Evolutionary conservation across 2,329 filamentous ascomycete species (phyloP).

Genomic region (Penicillium sp.): DNA sequence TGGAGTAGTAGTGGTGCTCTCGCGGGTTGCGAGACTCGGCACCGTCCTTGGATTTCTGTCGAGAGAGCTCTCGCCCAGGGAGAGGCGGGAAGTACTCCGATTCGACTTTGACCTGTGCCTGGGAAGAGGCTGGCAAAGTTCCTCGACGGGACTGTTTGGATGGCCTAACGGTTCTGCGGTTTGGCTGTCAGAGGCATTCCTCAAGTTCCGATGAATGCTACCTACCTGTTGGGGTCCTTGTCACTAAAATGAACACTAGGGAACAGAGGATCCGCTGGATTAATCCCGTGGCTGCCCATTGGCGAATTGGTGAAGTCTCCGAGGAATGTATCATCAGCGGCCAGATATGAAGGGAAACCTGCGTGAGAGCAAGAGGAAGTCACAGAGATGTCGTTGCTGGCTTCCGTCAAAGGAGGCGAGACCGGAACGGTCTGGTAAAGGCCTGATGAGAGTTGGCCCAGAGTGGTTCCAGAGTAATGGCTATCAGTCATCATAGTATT

Average conservation of each 20-base stretch:
- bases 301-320: conserved; percentile 35
- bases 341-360: conserved; percentile 37
- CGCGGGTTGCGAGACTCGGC: conserved; percentile 38
- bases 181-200: conserved; percentile 3
- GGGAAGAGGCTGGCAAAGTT: conserved; percentile 31
- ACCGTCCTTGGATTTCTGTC: conserved; percentile 37
- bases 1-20: conserved; percentile 42
- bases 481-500: conserved; percentile 35
- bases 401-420: conserved; percentile 42
- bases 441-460: conserved; percentile 35
- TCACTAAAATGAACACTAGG: conserved; percentile 39
- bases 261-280: conserved; percentile 39
- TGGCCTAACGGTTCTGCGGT: conserved; percentile 37
- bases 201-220: background rate
- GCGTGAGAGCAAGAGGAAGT: conserved; percentile 39
- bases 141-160: conserved; percentile 38
- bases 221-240: conserved; percentile 42
- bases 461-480: conserved; percentile 32
- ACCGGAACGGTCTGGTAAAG: conserved; percentile 39
- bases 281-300: conserved; percentile 34
- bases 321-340: conserved; percentile 37
- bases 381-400: conserved; percentile 40
- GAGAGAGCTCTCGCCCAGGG: conserved; percentile 32
- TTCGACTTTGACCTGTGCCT: conserved; percentile 35
- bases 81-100: conserved; percentile 36